Evolutionary conservation across 2,329 filamentous ascomycete genomes (phyloP).

Genomic region (Pseudogymnoascus sp.): DNA sequence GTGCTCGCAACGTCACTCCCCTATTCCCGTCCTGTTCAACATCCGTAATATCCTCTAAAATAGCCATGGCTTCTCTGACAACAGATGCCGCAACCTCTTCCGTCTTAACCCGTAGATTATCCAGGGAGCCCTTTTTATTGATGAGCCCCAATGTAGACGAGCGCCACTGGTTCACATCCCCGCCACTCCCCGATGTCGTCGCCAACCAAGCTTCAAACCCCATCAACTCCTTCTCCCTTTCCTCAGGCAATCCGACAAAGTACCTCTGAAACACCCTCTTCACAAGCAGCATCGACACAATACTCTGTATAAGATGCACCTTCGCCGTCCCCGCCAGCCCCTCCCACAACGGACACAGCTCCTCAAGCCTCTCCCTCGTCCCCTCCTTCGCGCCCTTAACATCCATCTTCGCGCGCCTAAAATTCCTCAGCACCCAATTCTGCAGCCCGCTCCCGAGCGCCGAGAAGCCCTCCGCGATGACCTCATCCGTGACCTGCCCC

Average conservation of each 20-base stretch:
- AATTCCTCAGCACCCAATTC: conserved; percentile 67
- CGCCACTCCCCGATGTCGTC: conserved; percentile 34
- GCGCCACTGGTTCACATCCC: conserved; percentile 57
- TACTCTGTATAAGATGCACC: conserved; percentile 53
- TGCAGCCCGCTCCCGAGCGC: conserved; percentile 58
- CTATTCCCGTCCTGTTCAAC: conserved; percentile 30
- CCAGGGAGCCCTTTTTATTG: conserved; percentile 39
- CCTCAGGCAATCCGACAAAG: conserved; percentile 51
- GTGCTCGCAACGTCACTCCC: conserved; percentile 43
- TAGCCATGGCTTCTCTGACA: conserved; percentile 38
- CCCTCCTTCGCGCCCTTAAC: conserved; percentile 34
- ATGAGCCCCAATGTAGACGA: conserved; percentile 54
- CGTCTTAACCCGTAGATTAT: conserved; percentile 40
- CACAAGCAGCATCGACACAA: conserved; percentile 51
- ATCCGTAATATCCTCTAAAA: conserved; percentile 40
- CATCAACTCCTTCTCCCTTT: conserved; percentile 43
- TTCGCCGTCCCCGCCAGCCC: conserved; percentile 46
- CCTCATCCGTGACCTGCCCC: conserved; percentile 55
- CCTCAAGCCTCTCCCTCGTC: conserved; percentile 35
- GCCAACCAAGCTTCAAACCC: conserved; percentile 39
- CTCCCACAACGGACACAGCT: conserved; percentile 50
- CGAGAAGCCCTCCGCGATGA: conserved; percentile 53
- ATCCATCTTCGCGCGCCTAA: conserved; percentile 53
- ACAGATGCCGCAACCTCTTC: conserved; percentile 34
- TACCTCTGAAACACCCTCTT: conserved; percentile 54